phyloP scores from a whole-genome alignment of 768 basidiomycete genomes.

The Boletus vermiculosoides region DNA sequence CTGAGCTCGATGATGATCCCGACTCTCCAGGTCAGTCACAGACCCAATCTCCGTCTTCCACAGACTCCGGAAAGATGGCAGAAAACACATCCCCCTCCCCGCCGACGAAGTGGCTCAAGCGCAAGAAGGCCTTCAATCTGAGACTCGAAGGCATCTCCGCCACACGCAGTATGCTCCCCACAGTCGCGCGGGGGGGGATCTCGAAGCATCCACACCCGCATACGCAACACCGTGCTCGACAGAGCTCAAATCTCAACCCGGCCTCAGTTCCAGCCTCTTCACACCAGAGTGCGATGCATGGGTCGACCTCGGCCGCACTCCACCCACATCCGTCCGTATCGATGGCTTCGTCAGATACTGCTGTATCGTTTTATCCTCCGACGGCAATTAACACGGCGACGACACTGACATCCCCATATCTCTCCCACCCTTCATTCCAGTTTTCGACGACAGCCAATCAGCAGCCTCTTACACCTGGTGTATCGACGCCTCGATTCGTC shows the following conservation, averaged over 20 bases:
- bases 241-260: conserved; percentile 32
- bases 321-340: conserved; percentile 18
- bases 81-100: conserved; percentile 31
- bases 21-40: conserved; percentile 18
- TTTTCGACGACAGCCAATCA: conserved; percentile 17
- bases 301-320: conserved; percentile 11
- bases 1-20: conserved; percentile 22
- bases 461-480: conserved; percentile 11
- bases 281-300: conserved; percentile 17
- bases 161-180: conserved; percentile 19
- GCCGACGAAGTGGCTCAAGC: conserved; percentile 47
- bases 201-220: conserved; percentile 27
- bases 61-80: conserved; percentile 28
- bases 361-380: conserved; percentile 30
- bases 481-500: conserved; percentile 6
- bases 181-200: conserved; percentile 24
- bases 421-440: conserved; percentile 31
- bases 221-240: conserved; percentile 29
- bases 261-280: conserved; percentile 25
- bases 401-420: conserved; percentile 34
- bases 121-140: conserved; percentile 60
- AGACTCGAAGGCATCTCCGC: conserved; percentile 44
- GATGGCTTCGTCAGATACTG: conserved; percentile 16
- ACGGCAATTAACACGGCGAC: conserved; percentile 30
- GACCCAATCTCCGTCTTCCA: conserved; percentile 16